phyloP scores from a whole-genome alignment of 257 asterid genomes.

The Fraxinus quadrangulata region DNA sequence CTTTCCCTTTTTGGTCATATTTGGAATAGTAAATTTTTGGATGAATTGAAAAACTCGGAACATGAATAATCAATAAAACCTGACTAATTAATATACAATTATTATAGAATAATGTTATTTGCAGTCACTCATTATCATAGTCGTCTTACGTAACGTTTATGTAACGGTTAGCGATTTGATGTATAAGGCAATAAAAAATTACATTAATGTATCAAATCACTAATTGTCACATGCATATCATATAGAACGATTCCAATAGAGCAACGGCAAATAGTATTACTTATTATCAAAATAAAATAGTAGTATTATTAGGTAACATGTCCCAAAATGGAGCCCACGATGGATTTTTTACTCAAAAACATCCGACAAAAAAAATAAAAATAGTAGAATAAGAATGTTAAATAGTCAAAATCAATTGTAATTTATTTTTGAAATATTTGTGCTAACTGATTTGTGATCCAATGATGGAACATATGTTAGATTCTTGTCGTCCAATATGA shows the following conservation, averaged over 20 bases:
- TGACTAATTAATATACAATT: neutral
- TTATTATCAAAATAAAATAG: neutral
- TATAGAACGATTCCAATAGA: too few relatives aligned
- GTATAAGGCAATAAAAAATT: too few relatives aligned
- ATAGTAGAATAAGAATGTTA: neutral
- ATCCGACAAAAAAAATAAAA: neutral
- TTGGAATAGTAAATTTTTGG: neutral
- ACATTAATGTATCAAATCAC: too few relatives aligned
- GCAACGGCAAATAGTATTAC: too few relatives aligned
- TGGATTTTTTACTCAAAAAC: neutral
- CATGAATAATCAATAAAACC: neutral
- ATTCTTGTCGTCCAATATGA: constrained; percentile 31
- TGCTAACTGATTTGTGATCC: constrained; percentile 3
- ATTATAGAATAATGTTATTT: too few relatives aligned
- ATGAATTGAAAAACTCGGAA: neutral
- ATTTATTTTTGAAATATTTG: neutral
- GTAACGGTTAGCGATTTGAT: too few relatives aligned
- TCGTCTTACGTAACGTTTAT: too few relatives aligned
- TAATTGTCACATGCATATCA: too few relatives aligned
- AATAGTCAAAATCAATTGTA: neutral
- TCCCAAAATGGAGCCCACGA: neutral
- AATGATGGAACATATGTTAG: constrained; percentile 33
- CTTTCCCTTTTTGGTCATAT: neutral
- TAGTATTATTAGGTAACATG: neutral
- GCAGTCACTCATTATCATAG: too few relatives aligned